Conservation (phyloP, 306 rosid genomes). For the Hippophae rhamnoides region DNA sequence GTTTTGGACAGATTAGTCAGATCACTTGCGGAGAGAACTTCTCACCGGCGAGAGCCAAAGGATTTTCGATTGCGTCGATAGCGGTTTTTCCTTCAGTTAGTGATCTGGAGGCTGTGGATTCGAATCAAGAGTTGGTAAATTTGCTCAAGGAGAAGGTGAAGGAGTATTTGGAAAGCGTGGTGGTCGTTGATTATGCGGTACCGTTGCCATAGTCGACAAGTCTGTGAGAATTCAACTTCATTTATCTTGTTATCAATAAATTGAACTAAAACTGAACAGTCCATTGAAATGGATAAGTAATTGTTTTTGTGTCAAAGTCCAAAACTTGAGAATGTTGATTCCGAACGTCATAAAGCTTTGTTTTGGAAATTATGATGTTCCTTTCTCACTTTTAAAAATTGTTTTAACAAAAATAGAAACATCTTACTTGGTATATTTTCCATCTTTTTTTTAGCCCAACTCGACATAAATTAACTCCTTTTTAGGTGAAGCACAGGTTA, state of each 20-base stretch:
- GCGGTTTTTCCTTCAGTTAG: constrained; percentile 38
- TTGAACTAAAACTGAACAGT: neutral
- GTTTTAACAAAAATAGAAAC: too few species aligned
- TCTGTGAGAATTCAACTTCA: constrained; percentile 35
- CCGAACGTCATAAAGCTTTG: too few species aligned
- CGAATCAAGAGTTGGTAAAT: constrained; percentile 35
- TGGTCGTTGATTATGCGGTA: constrained; percentile 57
- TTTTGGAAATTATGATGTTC: too few species aligned
- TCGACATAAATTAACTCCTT: too few species aligned
- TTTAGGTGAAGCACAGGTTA: too few species aligned
- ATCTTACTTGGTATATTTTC: too few species aligned
- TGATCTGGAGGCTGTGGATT: constrained; percentile 49
- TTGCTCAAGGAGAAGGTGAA: constrained; percentile 62
- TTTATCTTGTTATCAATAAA: neutral
- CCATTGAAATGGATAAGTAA: too few species aligned
- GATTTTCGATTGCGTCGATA: constrained; percentile 65
- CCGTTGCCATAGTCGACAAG: constrained; percentile 41
- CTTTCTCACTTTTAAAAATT: too few species aligned
- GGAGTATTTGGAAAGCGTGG: constrained; percentile 49
- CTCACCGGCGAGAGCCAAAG: constrained; percentile 88
- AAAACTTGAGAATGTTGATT: too few species aligned
- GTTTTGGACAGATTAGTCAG: constrained; percentile 42
- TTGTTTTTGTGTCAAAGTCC: too few species aligned
- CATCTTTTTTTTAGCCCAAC: too few species aligned
- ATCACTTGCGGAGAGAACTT: constrained; percentile 59